Evolutionary conservation across 345 rosid species (phyloP).

Genomic region (Eucalyptus cloeziana): DNA sequence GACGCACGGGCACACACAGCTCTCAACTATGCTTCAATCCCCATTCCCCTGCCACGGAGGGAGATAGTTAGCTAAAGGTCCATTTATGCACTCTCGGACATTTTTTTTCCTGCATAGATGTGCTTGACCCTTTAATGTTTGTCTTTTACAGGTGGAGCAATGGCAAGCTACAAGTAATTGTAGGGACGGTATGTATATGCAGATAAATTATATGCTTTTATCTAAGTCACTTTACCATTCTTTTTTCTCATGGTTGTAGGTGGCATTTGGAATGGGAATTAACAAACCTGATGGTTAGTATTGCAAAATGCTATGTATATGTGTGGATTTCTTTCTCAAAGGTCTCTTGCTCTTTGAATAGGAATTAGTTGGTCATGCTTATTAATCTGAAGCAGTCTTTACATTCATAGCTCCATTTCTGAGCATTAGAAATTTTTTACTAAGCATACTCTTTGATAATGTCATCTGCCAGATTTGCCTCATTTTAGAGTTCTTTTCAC

Average conservation of each 20-base stretch:
- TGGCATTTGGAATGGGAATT: conserved; percentile 99
- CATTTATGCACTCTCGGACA: neutral
- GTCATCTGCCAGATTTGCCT: neutral
- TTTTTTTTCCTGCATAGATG: neutral
- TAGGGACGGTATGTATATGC: conserved; percentile 75
- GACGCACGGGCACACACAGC: neutral
- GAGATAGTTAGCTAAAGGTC: neutral
- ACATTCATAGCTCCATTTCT: neutral
- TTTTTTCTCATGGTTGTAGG: conserved; percentile 27
- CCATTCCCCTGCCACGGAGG: neutral
- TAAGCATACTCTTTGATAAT: neutral
- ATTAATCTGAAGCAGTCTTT: neutral
- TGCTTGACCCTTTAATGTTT: neutral
- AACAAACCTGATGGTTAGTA: conserved; percentile 97
- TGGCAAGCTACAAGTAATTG: conserved; percentile 87
- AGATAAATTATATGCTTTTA: neutral
- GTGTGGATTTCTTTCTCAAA: neutral
- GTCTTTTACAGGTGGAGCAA: conserved; percentile 76
- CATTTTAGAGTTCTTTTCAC: neutral
- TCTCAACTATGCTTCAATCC: neutral
- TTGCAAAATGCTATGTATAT: neutral
- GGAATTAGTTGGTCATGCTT: neutral
- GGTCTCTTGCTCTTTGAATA: neutral
- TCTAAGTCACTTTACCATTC: neutral
- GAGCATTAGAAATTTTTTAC: neutral